These are phyloP conservation scores for Cardamine chenopodiifolia DNA, from an alignment of 345 rosid genomes.

Conservation along the genomic window DNA sequence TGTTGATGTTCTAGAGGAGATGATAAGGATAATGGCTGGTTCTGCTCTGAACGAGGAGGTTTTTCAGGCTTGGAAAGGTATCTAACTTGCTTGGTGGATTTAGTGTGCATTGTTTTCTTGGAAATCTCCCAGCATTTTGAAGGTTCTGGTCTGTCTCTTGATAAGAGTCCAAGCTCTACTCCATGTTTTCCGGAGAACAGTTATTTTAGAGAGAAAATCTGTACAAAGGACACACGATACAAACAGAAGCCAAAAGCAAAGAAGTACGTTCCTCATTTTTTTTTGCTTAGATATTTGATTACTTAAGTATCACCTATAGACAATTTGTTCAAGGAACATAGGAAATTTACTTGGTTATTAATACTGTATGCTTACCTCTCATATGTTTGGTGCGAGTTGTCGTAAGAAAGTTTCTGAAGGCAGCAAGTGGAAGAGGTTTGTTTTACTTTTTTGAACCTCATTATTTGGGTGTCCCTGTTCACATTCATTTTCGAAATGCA, in stretches of 20 bases:
- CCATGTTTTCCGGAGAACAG: slow-evolving; percentile 43
- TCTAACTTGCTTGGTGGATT: background rate
- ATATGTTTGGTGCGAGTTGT: slow-evolving; percentile 38
- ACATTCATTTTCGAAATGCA: slow-evolving; percentile 21
- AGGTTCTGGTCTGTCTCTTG: slow-evolving; percentile 39
- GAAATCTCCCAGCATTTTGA: background rate
- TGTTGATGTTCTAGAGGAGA: slow-evolving; percentile 55
- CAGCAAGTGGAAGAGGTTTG: slow-evolving; percentile 64
- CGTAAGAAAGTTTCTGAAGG: slow-evolving; percentile 62
- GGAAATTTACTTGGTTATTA: slow-evolving; percentile 14
- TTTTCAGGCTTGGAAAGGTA: slow-evolving; percentile 87
- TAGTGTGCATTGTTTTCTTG: too few species aligned
- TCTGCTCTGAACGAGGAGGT: slow-evolving; percentile 71
- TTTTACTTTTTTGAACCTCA: slow-evolving; percentile 10
- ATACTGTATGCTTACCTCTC: slow-evolving; percentile 52
- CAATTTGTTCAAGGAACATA: background rate
- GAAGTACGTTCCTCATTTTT: slow-evolving; percentile 46
- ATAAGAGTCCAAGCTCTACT: slow-evolving; percentile 43
- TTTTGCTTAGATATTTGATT: slow-evolving; percentile 16
- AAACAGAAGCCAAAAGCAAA: slow-evolving; percentile 50
- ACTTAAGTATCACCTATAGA: background rate
- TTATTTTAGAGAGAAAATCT: slow-evolving; percentile 36
- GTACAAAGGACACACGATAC: slow-evolving; percentile 35
- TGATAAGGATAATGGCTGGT: slow-evolving; percentile 63
- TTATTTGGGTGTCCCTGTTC: slow-evolving; percentile 8